Conservation (phyloP, 1,284 basidiomycete species). For the Neolentinus lepideus region DNA sequence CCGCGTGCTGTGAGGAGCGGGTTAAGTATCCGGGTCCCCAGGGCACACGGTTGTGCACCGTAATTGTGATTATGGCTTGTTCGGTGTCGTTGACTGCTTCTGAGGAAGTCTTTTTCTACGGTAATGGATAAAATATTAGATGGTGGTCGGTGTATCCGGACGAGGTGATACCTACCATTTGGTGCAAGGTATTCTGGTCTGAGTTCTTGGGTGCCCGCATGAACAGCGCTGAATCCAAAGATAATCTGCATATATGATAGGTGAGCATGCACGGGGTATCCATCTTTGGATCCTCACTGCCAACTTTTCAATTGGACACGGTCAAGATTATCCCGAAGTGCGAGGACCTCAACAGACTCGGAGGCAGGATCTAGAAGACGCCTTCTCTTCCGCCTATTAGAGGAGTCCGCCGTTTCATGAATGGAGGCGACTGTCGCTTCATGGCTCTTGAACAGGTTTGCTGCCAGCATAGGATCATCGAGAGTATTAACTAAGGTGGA, state of each 20-base stretch:
- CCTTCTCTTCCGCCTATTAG: slow-evolving; percentile 38
- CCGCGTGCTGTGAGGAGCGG: slow-evolving; percentile 58
- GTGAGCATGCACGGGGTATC: not conserved
- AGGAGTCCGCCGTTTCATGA: slow-evolving; percentile 32
- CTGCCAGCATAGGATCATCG: slow-evolving; percentile 49
- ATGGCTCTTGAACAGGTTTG: slow-evolving; percentile 46
- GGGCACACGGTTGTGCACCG: slow-evolving; percentile 49
- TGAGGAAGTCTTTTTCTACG: slow-evolving; percentile 22
- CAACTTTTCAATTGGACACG: slow-evolving; percentile 45
- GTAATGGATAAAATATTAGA: slow-evolving; percentile 15
- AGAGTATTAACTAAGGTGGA: slow-evolving; percentile 38
- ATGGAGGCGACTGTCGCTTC: slow-evolving; percentile 40
- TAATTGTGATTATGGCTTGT: slow-evolving; percentile 48
- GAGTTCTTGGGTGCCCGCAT: slow-evolving; percentile 55
- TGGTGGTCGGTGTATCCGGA: not conserved
- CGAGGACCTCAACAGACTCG: slow-evolving; percentile 33
- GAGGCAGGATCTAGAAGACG: slow-evolving; percentile 23
- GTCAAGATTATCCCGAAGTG: slow-evolving; percentile 43
- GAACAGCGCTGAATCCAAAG: slow-evolving; percentile 47
- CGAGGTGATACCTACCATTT: slow-evolving; percentile 29
- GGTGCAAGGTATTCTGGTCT: slow-evolving; percentile 52
- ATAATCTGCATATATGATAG: slow-evolving; percentile 30
- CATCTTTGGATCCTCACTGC: slow-evolving; percentile 34
- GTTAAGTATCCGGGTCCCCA: slow-evolving; percentile 57
- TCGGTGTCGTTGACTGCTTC: slow-evolving; percentile 11